Percentiles rank a stretch among this genome's conserved stretches.
Conservation (phyloP, 2,329 filamentous ascomycete species). For the Zymoseptoria ardabiliae region DNA sequence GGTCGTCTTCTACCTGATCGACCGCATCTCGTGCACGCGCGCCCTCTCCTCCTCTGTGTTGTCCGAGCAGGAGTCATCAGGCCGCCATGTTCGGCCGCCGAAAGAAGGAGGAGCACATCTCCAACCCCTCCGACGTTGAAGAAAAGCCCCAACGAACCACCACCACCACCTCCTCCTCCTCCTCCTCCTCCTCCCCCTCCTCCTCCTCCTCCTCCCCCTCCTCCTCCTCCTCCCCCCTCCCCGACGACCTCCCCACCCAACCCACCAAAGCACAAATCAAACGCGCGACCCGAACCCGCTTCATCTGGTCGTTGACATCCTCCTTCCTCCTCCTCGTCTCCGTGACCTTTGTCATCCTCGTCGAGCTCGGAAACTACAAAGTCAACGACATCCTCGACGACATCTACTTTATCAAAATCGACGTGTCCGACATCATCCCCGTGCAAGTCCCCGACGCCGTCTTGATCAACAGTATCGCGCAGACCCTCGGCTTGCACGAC, state of each 20-base stretch:
- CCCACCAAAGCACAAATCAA: conserved; percentile 36
- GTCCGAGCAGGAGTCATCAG: neutral
- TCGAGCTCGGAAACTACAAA: conserved; percentile 68
- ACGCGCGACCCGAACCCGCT: conserved; percentile 46
- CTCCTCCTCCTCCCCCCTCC: conserved; percentile 22
- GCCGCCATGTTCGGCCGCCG: conserved; percentile 28
- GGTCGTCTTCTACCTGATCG: neutral
- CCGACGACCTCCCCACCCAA: conserved; percentile 21
- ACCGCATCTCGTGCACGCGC: neutral
- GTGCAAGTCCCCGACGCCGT: conserved; percentile 61
- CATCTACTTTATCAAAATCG: conserved; percentile 78
- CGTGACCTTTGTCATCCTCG: conserved; percentile 71
- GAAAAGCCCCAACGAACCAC: conserved; percentile 5
- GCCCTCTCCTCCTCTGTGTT: neutral
- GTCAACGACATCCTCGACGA: conserved; percentile 53
- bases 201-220: conserved; percentile 19
- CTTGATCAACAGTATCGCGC: conserved; percentile 80
- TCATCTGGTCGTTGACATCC: conserved; percentile 56
- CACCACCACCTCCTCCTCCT: conserved; percentile 7
- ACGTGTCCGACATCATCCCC: conserved; percentile 75
- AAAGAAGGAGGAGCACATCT: conserved; percentile 12
- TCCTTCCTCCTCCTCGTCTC: conserved; percentile 65
- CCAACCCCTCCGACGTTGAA: neutral
- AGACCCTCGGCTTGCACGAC: conserved; percentile 80
- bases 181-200: conserved; percentile 23